Conservation (phyloP, 768 basidiomycete genomes). For the Termitomyces sp. region DNA sequence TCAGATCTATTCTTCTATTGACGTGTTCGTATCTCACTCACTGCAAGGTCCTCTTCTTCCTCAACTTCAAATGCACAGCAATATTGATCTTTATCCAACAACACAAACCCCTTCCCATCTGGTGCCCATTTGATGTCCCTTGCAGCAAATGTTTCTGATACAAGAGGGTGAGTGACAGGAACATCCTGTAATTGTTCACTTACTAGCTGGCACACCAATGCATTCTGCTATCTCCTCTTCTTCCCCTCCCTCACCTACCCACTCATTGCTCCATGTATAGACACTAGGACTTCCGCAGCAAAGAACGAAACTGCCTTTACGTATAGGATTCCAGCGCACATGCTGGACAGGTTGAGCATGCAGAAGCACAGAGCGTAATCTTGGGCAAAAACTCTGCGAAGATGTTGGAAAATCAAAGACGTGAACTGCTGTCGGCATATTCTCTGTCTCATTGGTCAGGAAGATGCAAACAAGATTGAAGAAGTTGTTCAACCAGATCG, state of each 20-base stretch:
- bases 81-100: constrained; percentile 74
- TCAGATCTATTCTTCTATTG: neutral
- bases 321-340: constrained; percentile 81
- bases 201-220: constrained; percentile 82
- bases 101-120: constrained; percentile 75
- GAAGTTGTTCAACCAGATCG: constrained; percentile 54
- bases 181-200: constrained; percentile 26
- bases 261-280: constrained; percentile 83
- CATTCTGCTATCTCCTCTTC: constrained; percentile 86
- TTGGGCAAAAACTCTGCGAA: constrained; percentile 51
- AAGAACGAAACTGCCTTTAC: constrained; percentile 61
- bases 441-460: constrained; percentile 36
- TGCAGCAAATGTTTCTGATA: constrained; percentile 62
- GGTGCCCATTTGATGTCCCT: constrained; percentile 75
- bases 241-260: constrained; percentile 51
- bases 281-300: constrained; percentile 65
- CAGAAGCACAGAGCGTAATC: constrained; percentile 58
- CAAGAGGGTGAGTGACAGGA: constrained; percentile 8
- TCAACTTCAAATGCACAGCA: constrained; percentile 84
- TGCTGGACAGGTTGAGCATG: constrained; percentile 59
- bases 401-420: constrained; percentile 69
- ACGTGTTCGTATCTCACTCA: neutral
- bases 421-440: constrained; percentile 55
- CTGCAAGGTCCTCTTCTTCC: constrained; percentile 29
- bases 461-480: neutral